Conservation (phyloP, 306 rosid genomes). For the Rosa rugosa region DNA sequence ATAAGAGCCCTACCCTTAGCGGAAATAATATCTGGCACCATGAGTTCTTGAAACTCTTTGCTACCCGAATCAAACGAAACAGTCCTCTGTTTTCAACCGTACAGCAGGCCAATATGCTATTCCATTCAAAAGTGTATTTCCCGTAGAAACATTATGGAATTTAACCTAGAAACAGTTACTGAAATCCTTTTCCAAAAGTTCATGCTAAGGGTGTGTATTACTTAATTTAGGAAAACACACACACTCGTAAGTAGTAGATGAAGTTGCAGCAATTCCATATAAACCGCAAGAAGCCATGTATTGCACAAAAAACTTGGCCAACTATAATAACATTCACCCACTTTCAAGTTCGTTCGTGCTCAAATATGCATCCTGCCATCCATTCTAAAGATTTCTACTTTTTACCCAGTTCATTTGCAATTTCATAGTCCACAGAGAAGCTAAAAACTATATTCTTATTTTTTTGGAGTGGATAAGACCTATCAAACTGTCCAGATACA, state of each 20-base stretch:
- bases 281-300: not conserved
- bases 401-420: not conserved
- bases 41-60: not conserved
- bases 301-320: not conserved
- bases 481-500: not conserved
- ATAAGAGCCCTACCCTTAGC: not conserved
- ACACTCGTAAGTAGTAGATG: not conserved
- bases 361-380: not conserved
- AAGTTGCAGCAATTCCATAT: not conserved
- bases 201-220: not conserved
- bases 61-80: not conserved
- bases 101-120: not conserved
- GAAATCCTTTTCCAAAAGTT: not conserved
- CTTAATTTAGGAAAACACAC: not conserved
- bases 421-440: not conserved
- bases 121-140: not conserved
- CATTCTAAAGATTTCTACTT: not conserved
- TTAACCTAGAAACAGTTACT: not conserved
- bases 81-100: not conserved
- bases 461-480: no score
- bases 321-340: not conserved
- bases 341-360: not conserved
- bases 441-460: not conserved
- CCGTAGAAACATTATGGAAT: not conserved
- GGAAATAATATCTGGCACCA: not conserved